Evolutionary conservation across 2,329 filamentous ascomycete species (phyloP).

Genomic region (Zymoseptoria pseudotritici): DNA sequence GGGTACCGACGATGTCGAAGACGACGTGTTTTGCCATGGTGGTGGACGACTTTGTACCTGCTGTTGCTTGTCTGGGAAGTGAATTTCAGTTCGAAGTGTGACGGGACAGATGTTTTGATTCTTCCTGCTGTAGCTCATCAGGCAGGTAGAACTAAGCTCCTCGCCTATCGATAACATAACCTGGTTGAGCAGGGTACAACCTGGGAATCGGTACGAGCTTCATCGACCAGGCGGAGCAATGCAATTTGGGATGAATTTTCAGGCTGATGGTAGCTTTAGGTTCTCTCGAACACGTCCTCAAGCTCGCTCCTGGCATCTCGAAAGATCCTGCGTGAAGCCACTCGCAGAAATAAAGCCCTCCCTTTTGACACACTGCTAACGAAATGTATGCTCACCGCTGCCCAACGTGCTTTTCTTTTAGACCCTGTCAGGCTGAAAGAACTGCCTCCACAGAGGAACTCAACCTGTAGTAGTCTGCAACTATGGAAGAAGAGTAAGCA

Average conservation of each 20-base stretch:
- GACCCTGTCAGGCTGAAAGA: too few relatives aligned
- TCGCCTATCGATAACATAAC: background rate
- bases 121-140: background rate
- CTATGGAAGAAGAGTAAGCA: too few relatives aligned
- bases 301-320: too few relatives aligned
- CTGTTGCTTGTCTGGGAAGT: background rate
- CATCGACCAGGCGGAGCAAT: background rate
- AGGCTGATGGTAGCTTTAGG: background rate
- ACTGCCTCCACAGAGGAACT: too few relatives aligned
- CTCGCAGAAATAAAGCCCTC: too few relatives aligned
- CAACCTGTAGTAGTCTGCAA: too few relatives aligned
- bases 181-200: background rate
- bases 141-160: background rate
- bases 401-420: too few relatives aligned
- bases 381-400: too few relatives aligned
- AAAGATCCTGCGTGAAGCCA: too few relatives aligned
- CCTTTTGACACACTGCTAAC: too few relatives aligned
- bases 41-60: background rate
- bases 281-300: too few relatives aligned
- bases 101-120: background rate
- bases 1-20: constrained; percentile 45
- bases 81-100: background rate
- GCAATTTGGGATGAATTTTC: background rate
- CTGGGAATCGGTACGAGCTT: background rate
- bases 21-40: constrained; percentile 24